Conservation (phyloP, 495 filamentous ascomycete genomes). For the Penicillium ucsense region DNA sequence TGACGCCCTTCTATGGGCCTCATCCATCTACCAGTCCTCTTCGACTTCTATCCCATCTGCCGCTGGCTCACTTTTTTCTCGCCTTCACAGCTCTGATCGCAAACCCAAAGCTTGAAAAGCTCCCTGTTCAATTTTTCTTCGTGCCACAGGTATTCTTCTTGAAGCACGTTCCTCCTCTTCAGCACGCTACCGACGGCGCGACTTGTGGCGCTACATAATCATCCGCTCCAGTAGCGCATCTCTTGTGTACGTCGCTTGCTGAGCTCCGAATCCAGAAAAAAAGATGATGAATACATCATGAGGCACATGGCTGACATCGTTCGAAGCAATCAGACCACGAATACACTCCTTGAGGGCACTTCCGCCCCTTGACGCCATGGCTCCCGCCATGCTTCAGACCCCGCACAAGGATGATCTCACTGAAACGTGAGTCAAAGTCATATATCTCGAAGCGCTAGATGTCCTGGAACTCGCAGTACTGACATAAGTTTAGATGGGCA, state of each 20-base stretch:
- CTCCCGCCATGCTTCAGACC: slow-evolving; percentile 30
- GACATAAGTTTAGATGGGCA: slow-evolving; percentile 54
- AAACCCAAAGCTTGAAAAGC: not conserved
- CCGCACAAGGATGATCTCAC: slow-evolving; percentile 76
- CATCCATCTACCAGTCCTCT: slow-evolving; percentile 16
- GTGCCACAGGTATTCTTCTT: too few relatives aligned
- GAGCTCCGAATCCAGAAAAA: too few relatives aligned
- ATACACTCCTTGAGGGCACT: not conserved
- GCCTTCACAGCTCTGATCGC: slow-evolving; percentile 1
- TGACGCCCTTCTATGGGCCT: slow-evolving; percentile 23
- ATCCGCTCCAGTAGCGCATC: slow-evolving; percentile 2
- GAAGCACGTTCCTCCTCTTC: too few relatives aligned
- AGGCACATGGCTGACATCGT: too few relatives aligned
- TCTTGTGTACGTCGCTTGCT: not conserved
- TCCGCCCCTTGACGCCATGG: slow-evolving; percentile 22
- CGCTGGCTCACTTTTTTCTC: not conserved
- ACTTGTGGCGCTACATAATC: slow-evolving; percentile 15
- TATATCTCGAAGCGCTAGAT: not conserved
- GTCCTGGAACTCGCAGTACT: not conserved
- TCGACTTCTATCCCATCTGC: slow-evolving; percentile 8
- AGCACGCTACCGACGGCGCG: slow-evolving; percentile 2
- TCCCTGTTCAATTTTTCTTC: too few relatives aligned
- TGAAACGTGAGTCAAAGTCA: slow-evolving; percentile 55
- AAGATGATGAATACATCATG: too few relatives aligned
- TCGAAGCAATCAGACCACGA: too few relatives aligned